phyloP scores from a whole-genome alignment of 2,329 filamentous ascomycete genomes.

The Colletotrichum lentis region DNA sequence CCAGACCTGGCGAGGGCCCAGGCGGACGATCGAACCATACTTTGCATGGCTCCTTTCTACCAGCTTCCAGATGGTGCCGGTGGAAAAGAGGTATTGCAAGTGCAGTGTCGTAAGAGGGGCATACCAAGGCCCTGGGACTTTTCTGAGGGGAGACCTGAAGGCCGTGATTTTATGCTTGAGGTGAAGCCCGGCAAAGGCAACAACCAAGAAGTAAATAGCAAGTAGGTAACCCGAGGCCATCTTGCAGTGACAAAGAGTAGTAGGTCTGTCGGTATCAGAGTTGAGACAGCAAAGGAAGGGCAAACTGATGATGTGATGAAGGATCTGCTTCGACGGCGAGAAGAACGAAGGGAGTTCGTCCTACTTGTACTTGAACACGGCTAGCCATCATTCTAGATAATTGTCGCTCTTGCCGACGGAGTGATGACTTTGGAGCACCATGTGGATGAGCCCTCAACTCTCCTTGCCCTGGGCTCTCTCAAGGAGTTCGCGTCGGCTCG shows the following conservation, averaged over 20 bases:
- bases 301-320: constrained; percentile 4
- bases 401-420: too few species aligned
- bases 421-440: background rate
- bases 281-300: background rate
- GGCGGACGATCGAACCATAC: constrained; percentile 39
- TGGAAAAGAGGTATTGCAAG: constrained; percentile 40
- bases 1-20: constrained; percentile 41
- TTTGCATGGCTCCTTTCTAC: constrained; percentile 37
- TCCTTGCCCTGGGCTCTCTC: background rate
- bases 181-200: constrained; percentile 16
- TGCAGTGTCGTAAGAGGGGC: constrained; percentile 39
- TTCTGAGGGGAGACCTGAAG: constrained; percentile 32
- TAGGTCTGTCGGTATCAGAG: background rate
- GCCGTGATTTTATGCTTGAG: constrained; percentile 21
- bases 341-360: background rate
- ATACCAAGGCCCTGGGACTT: constrained; percentile 39
- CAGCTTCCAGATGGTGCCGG: constrained; percentile 40
- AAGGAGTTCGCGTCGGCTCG: background rate
- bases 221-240: constrained; percentile 27
- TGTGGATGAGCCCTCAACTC: background rate
- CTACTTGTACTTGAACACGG: background rate
- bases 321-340: too few species aligned
- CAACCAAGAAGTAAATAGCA: constrained; percentile 7
- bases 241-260: background rate
- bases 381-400: background rate